Conservation (phyloP, 2,329 filamentous ascomycete species). For the Aspergillus calidoustus region DNA sequence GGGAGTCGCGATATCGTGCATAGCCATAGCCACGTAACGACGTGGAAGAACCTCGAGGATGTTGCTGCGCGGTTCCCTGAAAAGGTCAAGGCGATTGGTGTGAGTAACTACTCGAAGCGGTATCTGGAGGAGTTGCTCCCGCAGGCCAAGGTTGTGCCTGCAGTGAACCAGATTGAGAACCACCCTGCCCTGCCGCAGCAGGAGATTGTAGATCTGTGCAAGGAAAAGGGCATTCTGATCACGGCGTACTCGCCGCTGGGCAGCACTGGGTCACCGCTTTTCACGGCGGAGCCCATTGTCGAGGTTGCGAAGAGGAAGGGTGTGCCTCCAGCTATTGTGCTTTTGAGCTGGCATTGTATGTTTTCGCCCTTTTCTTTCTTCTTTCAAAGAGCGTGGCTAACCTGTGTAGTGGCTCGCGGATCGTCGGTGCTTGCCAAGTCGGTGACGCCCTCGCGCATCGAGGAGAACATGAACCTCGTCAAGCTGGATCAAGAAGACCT, state of each 20-base stretch:
- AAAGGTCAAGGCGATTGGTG: slow-evolving; percentile 62
- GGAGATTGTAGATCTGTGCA: slow-evolving; percentile 57
- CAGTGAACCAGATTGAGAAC: slow-evolving; percentile 80
- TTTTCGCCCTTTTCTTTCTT: slow-evolving; percentile 5
- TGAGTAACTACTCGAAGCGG: slow-evolving; percentile 62
- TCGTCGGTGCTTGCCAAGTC: slow-evolving; percentile 49
- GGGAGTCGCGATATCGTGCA: slow-evolving; percentile 74
- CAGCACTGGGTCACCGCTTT: slow-evolving; percentile 49
- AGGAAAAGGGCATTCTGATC: slow-evolving; percentile 55
- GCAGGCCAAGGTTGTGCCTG: slow-evolving; percentile 66
- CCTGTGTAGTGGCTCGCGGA: slow-evolving; percentile 39
- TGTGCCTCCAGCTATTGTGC: slow-evolving; percentile 44
- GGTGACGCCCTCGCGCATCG: slow-evolving; percentile 46
- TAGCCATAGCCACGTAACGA: slow-evolving; percentile 72
- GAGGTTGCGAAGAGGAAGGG: slow-evolving; percentile 47
- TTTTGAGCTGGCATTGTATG: slow-evolving; percentile 52
- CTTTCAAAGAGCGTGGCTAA: neutral
- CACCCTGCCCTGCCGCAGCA: slow-evolving; percentile 70
- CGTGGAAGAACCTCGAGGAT: slow-evolving; percentile 73
- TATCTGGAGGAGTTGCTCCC: slow-evolving; percentile 59
- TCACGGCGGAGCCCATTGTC: slow-evolving; percentile 47
- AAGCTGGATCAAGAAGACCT: slow-evolving; percentile 44
- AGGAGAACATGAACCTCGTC: slow-evolving; percentile 46
- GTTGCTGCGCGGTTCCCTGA: slow-evolving; percentile 52
- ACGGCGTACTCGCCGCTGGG: slow-evolving; percentile 56